Percentiles rank a stretch among this genome's conserved stretches.
phyloP scores from a whole-genome alignment of 208 protist species.

The Wallacemonas collosoma region DNA sequence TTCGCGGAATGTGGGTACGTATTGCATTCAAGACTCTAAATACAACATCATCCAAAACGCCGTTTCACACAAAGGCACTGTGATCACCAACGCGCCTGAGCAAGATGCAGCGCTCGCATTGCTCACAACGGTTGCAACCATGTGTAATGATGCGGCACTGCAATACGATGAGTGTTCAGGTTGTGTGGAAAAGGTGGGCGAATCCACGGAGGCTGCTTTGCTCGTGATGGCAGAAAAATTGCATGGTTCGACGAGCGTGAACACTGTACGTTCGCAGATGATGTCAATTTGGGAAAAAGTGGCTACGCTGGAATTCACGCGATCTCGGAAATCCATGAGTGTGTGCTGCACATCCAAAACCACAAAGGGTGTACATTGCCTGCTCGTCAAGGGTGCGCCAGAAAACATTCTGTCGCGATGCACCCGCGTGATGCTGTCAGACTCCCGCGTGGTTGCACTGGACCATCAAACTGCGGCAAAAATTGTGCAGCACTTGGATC shows the following conservation, averaged over 20 bases:
- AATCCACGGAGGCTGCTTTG: slow-evolving; percentile 92
- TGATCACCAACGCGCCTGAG: slow-evolving; percentile 20
- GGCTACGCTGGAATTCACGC: slow-evolving; percentile 94
- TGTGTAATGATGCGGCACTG: slow-evolving; percentile 87
- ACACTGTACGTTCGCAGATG: slow-evolving; percentile 31
- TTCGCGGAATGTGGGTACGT: slow-evolving; percentile 21
- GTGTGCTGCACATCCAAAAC: slow-evolving; percentile 63
- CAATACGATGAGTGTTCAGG: slow-evolving; percentile 32
- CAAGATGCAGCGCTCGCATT: slow-evolving; percentile 56
- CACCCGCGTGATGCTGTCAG: slow-evolving; percentile 46
- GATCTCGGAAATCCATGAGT: slow-evolving; percentile 96
- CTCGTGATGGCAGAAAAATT: slow-evolving; percentile 93
- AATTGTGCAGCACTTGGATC: slow-evolving; percentile 45
- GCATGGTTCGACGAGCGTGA: slow-evolving; percentile 29
- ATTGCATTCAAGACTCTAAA: slow-evolving; percentile 56
- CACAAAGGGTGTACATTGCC: slow-evolving; percentile 24
- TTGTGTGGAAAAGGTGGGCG: slow-evolving; percentile 76
- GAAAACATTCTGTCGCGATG: slow-evolving; percentile 93
- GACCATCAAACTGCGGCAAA: slow-evolving; percentile 21
- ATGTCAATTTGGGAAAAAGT: slow-evolving; percentile 51
- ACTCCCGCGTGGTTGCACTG: slow-evolving; percentile 56
- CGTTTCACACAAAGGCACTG: slow-evolving; percentile 24
- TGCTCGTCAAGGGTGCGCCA: slow-evolving; percentile 96
- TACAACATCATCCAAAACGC: slow-evolving; percentile 46
- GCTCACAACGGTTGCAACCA: slow-evolving; percentile 52